Base-by-base conservation (phyloP, 169 alveolate genomes). In the Plasmodium gaboni region DNA sequence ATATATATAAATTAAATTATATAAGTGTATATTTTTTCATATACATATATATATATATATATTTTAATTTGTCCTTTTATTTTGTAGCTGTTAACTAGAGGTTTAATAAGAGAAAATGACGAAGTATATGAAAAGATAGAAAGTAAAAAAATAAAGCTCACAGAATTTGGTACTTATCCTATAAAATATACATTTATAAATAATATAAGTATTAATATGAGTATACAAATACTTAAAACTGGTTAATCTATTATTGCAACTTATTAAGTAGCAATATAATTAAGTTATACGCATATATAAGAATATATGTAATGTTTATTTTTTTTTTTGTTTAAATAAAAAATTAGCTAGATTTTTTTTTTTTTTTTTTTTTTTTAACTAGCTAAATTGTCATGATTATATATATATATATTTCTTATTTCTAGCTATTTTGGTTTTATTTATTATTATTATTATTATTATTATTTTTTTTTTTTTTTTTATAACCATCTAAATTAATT, bases 51-150 rank as follows among this genome's bases (percentile, higher is more conserved):
- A 57, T 28, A 71, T 57, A 38, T 53, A 71, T 22, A 24, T 63
- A 26, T 51, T 32, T 44, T 64, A 15, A n/a, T 15, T 28, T 22
- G 1, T 55, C n/a, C 13, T 53, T 13, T 32, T 32, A 15, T 24
- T 28, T 59, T 26, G 15, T 74, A 86, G 92, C 87, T 86, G 28
- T 48, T 86, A 46, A 12, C 68, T 4, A 59, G 87, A 65, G 92
- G 92, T 13, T 32, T 86, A 44, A 86, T 86, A 22, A 59, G 92
- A 60, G 92, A 86, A 60, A 69, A 71, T 65, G 92, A 86, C 9
- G 92, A 86, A 12, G 26, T 86, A 74, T 70, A 71, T 50, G 64
- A 86, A 19, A 86, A 86, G 57, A 86, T 86, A 71, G 71, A 86
- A 86, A 86, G 46, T 46, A 86, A 71, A 86, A 86, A 86, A 61